These are phyloP conservation scores for Ophiostoma ulmi DNA, from an alignment of 2,329 filamentous ascomycete species.

Conservation along the genomic window DNA sequence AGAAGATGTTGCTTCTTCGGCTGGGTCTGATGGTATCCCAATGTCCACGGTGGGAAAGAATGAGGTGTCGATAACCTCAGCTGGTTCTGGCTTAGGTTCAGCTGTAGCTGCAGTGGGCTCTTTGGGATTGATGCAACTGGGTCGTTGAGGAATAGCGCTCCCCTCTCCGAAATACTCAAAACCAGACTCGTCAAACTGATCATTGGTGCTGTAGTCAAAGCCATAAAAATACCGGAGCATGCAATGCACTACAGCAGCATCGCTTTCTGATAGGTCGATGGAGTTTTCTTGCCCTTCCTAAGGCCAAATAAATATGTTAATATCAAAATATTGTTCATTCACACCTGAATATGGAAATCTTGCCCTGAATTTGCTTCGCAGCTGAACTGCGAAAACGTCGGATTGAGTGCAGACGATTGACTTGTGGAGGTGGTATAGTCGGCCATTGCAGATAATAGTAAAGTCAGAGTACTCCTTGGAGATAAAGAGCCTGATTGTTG, in stretches of 20 bases:
- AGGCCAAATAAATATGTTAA: not conserved
- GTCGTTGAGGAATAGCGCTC: not conserved
- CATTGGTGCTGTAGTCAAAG: not conserved
- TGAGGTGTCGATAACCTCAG: not conserved
- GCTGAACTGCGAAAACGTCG: conserved; percentile 3
- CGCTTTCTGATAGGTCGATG: conserved; percentile 10
- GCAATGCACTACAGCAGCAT: conserved; percentile 14
- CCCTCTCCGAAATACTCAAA: not conserved
- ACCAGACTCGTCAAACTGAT: not conserved
- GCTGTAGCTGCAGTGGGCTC: not conserved
- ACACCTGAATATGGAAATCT: not conserved
- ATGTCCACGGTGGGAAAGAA: too few species aligned
- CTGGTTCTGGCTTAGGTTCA: not conserved
- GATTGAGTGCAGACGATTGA: conserved; percentile 17
- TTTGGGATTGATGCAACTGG: not conserved
- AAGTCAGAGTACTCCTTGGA: conserved; percentile 16
- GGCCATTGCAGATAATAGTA: not conserved
- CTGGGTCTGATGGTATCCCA: not conserved
- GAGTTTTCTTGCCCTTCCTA: conserved; percentile 12
- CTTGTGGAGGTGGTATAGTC: conserved; percentile 12
- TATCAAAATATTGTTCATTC: not conserved
- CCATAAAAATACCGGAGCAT: conserved; percentile 16
- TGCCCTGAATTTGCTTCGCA: conserved; percentile 15
- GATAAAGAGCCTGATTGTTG: not conserved
- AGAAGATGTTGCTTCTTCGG: not conserved